These are phyloP conservation scores for Beverwykella pulmonaria DNA, from an alignment of 495 filamentous ascomycete species.

Conservation along the genomic window DNA sequence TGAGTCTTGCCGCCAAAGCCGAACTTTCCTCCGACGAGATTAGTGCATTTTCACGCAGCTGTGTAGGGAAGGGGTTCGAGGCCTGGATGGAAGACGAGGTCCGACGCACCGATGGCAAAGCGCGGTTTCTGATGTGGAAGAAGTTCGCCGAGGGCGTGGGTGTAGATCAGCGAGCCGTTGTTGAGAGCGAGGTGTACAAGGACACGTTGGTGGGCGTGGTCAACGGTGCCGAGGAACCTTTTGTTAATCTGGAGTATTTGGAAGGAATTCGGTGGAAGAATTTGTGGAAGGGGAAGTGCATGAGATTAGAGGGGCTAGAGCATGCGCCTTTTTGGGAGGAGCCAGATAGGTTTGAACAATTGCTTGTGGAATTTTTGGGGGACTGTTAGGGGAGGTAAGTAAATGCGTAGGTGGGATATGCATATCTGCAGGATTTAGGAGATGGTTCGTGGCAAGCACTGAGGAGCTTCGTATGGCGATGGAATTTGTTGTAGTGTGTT, in stretches of 20 bases:
- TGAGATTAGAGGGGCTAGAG: constrained; percentile 16
- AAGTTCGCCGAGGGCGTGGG: constrained; percentile 22
- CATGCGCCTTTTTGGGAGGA: constrained; percentile 38
- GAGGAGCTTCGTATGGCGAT: too few relatives aligned
- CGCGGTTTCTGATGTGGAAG: constrained; percentile 31
- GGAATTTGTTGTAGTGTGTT: too few relatives aligned
- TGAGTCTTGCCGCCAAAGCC: constrained; percentile 12
- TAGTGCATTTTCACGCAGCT: constrained; percentile 4
- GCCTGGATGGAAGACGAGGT: constrained; percentile 35
- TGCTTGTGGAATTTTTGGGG: constrained; percentile 29
- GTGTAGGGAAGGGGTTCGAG: constrained; percentile 19
- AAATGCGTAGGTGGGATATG: too few relatives aligned
- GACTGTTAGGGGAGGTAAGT: constrained; percentile 19
- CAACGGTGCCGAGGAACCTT: constrained; percentile 36
- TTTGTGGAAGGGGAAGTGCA: constrained; percentile 32
- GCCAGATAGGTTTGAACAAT: constrained; percentile 23
- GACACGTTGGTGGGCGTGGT: constrained; percentile 22
- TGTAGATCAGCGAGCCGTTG: constrained; percentile 29
- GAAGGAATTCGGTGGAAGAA: constrained; percentile 28
- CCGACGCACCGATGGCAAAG: constrained; percentile 26
- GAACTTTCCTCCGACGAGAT: constrained; percentile 17
- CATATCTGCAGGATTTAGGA: too few relatives aligned
- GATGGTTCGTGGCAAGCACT: too few relatives aligned
- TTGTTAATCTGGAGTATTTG: constrained; percentile 34
- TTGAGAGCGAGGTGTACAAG: constrained; percentile 10